Base-by-base conservation (phyloP, 129 eudicot species). In the Saussurea involucrata region DNA sequence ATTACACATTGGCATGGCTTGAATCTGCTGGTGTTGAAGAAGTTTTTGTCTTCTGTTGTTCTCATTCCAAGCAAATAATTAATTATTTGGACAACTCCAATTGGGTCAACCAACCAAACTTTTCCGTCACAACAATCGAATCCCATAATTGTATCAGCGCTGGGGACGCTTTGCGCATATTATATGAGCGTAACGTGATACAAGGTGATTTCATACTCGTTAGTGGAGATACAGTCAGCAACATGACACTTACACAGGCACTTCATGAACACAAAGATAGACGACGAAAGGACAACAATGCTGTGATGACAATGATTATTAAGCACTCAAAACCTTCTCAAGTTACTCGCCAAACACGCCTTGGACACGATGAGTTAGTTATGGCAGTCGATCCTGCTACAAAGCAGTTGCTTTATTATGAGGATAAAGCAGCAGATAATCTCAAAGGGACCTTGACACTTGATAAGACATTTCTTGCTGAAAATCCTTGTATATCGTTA, bases 221-320 rank as follows among this genome's bases (percentile, higher is more conserved):
- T n/a, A 85, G 94, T 85, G 99, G 99, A 73, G 99, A 95, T 83
- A 95, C 96, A 5, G 90, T 95, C 60, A 91, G 97, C 89, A 95
- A 95, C 83, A 95, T 95, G 97, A 71, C 85, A 2, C 96, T 95
- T 32, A 81, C 84, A 8, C 82, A 89, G 82, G 99, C 94, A 25
- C 90, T 95, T 73, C 86, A 88, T 61, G 99, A 95, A 69, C 99
- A 95, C 73, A 89, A 88, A 75, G 95, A 92, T 71, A 91, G 99
- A 82, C 79, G 85, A 75, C 89, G 76, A 80, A 92, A 86, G 79
- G 99, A 95, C 69, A 89, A 75, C 58, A 86, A 91, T 80, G 95
- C 97, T 63, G 93, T 95, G 32, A 95, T 95, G 99, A 95, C 99
- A 15, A 95, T 95, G 97, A 90, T 95, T 55, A 75, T 95, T n/a